These are phyloP conservation scores for Diatrype stigma DNA, from an alignment of 2,329 filamentous ascomycete genomes.

Conservation along the genomic window DNA sequence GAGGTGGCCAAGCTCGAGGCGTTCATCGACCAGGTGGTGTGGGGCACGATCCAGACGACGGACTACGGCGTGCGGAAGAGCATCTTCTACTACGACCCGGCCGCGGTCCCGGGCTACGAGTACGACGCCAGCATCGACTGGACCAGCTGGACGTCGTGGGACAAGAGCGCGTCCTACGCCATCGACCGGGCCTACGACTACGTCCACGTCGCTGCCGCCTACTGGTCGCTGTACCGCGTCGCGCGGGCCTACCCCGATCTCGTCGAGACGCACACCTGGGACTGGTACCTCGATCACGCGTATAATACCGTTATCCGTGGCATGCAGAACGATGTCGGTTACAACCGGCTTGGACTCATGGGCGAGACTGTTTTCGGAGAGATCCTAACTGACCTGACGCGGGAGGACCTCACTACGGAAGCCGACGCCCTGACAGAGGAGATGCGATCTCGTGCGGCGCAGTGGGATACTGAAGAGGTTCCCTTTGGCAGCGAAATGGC, in stretches of 20 bases:
- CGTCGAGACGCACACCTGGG: conserved; percentile 37
- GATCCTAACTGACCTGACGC: conserved; percentile 45
- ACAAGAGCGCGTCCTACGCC: conserved; percentile 38
- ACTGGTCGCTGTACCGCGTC: conserved; percentile 55
- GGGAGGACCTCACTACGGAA: conserved; percentile 39
- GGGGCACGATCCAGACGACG: conserved; percentile 42
- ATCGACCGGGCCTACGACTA: conserved; percentile 55
- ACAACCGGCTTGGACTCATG: conserved; percentile 50
- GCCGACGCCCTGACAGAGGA: conserved; percentile 35
- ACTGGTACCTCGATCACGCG: conserved; percentile 53
- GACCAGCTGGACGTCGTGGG: conserved; percentile 49
- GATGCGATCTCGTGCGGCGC: conserved; percentile 45
- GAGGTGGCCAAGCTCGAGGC: conserved; percentile 51
- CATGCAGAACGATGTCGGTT: conserved; percentile 36
- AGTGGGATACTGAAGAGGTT: conserved; percentile 47
- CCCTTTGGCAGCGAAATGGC: conserved; percentile 59
- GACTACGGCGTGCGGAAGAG: conserved; percentile 50
- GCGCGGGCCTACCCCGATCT: conserved; percentile 44
- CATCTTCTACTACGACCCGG: conserved; percentile 53
- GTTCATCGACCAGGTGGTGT: conserved; percentile 49
- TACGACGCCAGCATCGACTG: conserved; percentile 44
- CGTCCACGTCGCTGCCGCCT: conserved; percentile 50
- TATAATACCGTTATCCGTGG: conserved; percentile 44
- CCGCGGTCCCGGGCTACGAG: conserved; percentile 34
- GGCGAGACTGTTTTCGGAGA: conserved; percentile 55